Evolutionary conservation across 495 filamentous ascomycete genomes (phyloP), one percentile per base, ranked within the genome.

Genomic region (Aspergillus cavernicola): DNA sequence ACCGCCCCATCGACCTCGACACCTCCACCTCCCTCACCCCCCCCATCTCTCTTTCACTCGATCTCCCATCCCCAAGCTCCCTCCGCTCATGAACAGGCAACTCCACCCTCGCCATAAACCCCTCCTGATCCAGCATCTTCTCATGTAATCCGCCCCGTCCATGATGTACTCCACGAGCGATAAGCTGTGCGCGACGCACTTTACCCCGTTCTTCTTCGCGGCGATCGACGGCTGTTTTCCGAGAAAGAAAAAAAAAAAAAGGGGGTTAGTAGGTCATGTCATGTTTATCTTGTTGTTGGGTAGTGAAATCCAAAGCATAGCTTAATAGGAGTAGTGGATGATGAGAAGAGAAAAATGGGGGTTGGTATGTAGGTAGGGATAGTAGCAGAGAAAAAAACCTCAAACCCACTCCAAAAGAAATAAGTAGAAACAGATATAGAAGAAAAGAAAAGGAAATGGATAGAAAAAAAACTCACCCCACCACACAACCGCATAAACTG

Each of bases 401-500:
- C 35, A 6, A n/a, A n/a, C n/a, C n/a, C n/a, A n/a, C n/a, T n/a
- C n/a, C 26, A 31, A 32, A 28, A 32, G 16, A n/a, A 26, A 15
- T 8, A 26, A 32, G 28, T 7, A 29, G n/a, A 20, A n/a, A 16
- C 10, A 31, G 28, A 11, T 3, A 36, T 38, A 18, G 5, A 48
- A 16, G 37, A 24, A 33, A 18, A 35, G 39, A 37, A 32, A 29
- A 29, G 33, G 35, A 8, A 55, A 45, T 12, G 18, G 19, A 45
- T 12, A 13, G 19, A 37, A 45, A 35, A 29, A 15, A 32, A 6
- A 55, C 9, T 36, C 57, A 72, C 72, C 54, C 7, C 61, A 55
- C 74, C 75, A 77, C 35, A 73, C 24, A 16, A 68, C 50, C 3
- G 65, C 51, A 35, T 78, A 78, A 6, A 67, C 53, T 0, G 37